These are phyloP conservation scores for Hypholoma fasciculare DNA, from an alignment of 768 basidiomycete species.

Conservation along the genomic window DNA sequence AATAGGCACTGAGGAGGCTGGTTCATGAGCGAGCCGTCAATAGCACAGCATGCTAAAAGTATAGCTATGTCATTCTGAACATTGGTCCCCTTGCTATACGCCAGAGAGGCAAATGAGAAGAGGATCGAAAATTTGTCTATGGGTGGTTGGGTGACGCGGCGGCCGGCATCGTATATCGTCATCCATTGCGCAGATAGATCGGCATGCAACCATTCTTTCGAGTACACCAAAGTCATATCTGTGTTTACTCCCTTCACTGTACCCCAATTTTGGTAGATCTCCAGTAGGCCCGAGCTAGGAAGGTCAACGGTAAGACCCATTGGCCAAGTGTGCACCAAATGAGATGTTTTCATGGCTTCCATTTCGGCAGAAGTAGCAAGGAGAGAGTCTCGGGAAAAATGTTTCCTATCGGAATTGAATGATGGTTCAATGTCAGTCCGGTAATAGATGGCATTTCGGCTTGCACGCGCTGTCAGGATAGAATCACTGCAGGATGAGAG, in stretches of 20 bases:
- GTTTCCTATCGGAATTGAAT: constrained; percentile 1
- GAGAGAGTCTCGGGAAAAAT: constrained; percentile 14
- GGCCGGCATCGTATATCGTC: constrained; percentile 14
- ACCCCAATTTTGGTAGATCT: constrained; percentile 6
- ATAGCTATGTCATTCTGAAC: constrained; percentile 18
- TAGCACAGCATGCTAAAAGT: constrained; percentile 31
- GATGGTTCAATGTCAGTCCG: background rate
- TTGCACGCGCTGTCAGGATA: constrained; percentile 12
- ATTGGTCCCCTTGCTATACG: constrained; percentile 6
- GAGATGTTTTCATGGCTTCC: constrained; percentile 10
- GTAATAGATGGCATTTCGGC: constrained; percentile 10
- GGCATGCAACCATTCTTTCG: constrained; percentile 8
- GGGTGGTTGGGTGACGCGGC: background rate
- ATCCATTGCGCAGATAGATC: constrained; percentile 9
- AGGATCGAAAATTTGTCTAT: constrained; percentile 9
- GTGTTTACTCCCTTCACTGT: background rate
- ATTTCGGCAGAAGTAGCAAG: constrained; percentile 2
- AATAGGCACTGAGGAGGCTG: no score
- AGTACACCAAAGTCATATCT: background rate
- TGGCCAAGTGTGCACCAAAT: constrained; percentile 10
- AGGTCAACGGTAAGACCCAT: background rate
- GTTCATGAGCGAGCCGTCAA: constrained; percentile 8
- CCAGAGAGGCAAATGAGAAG: constrained; percentile 15
- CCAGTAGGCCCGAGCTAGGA: constrained; percentile 7
- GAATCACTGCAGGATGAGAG: background rate